Evolutionary conservation across 306 rosid genomes (phyloP).

Genomic region (Trifolium fragiferum): DNA sequence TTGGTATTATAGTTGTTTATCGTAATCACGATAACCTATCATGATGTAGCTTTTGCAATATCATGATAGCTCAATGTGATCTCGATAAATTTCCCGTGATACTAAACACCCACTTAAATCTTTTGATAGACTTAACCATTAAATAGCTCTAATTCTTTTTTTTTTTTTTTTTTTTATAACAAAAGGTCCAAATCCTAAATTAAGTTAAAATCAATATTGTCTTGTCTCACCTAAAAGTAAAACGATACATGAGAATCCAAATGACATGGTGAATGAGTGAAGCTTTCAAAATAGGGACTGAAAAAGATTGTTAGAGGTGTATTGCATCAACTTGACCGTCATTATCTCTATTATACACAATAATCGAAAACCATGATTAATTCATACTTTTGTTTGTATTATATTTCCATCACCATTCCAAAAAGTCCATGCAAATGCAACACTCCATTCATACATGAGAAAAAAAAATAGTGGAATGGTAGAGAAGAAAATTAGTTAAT

Average conservation of each 20-base stretch:
- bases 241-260: background rate
- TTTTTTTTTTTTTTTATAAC: too few relatives aligned
- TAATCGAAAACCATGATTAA: background rate
- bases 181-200: background rate
- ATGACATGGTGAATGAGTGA: background rate
- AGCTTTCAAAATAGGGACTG: background rate
- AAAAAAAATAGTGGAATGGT: constrained; percentile 19
- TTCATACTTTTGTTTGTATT: background rate
- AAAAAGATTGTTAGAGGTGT: background rate
- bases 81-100: too few relatives aligned
- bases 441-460: constrained; percentile 15
- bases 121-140: background rate
- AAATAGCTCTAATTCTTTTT: too few relatives aligned
- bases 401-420: constrained; percentile 9
- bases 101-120: background rate
- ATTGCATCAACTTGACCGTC: background rate
- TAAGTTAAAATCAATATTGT: background rate
- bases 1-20: too few relatives aligned
- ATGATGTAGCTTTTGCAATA: too few relatives aligned
- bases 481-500: constrained; percentile 32
- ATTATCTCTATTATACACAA: background rate
- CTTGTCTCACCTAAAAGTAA: too few relatives aligned
- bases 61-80: background rate
- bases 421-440: constrained; percentile 18
- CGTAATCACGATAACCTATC: too few relatives aligned